Base-by-base conservation (phyloP, 352 stramenopile species). In the Phytophthora capsici region DNA sequence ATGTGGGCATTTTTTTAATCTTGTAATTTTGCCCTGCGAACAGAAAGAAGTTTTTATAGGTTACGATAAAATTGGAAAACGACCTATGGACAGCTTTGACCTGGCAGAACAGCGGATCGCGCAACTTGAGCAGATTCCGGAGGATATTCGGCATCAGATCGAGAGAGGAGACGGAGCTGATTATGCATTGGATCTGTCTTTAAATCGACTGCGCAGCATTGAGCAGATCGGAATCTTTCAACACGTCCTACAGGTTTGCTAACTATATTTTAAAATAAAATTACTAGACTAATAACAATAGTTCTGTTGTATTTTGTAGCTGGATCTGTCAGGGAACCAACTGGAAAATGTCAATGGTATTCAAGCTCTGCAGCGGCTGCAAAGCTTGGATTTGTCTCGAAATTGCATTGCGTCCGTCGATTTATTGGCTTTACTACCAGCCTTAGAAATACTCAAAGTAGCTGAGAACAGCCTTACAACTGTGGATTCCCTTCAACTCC, bases 271-370 rank as follows among this genome's bases (percentile, higher is more conserved):
- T n/a, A n/a, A 26, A 25, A 26, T 9, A 41, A 41, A 14, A n/a
- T n/a, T n/a, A n/a, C n/a, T n/a, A n/a, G n/a, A n/a, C n/a, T n/a
- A n/a, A n/a, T n/a, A n/a, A n/a, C n/a, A n/a, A 28, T 28, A 28
- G 4, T 28, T 41, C 17, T n/a, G 28, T 4, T 40, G 6, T 6
- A n/a, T 30, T 40, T 26, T 38, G 19, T 7, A 91, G 80, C 48
- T 91, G 45, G 80, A 90, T 62, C 52, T 91, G 2, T 91, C 80
- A 20, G 66, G 70, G 4, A 91, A 90, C 44, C 74, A 85, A 47
- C 54, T 91, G 22, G 58, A 76, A 57, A 71, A 48, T 16, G 58
- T 91, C 0, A 73, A 85, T 20, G 83, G 83, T 9, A 76, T 91
- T 17, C 63, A 90, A 48, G 57, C 69, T 6, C 71, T 91, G 16